phyloP scores from a whole-genome alignment of 2,329 filamentous ascomycete species.

The Camillea tinctor region DNA sequence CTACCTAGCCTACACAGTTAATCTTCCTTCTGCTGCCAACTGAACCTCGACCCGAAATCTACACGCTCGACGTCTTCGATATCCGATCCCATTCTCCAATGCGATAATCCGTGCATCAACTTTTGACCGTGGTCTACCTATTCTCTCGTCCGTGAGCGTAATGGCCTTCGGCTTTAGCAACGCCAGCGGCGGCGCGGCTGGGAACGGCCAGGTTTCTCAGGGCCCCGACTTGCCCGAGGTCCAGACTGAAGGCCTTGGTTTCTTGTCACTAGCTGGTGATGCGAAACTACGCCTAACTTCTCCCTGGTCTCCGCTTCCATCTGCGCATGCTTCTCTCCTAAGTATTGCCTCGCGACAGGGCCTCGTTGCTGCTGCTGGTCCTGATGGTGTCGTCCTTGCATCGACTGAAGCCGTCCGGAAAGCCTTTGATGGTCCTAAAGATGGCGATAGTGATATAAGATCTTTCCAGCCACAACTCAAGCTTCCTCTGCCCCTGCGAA shows the following conservation, averaged over 20 bases:
- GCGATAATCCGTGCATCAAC: constrained; percentile 17
- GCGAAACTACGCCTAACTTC: constrained; percentile 78
- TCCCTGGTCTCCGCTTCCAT: constrained; percentile 74
- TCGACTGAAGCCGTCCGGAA: constrained; percentile 76
- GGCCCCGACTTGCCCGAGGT: constrained; percentile 74
- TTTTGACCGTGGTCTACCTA: constrained; percentile 9
- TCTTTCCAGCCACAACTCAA: constrained; percentile 71
- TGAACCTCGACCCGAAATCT: background rate
- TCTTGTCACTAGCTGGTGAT: constrained; percentile 76
- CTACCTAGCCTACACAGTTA: background rate
- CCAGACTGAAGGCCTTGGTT: constrained; percentile 82
- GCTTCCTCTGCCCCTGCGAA: constrained; percentile 68
- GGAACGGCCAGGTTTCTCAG: constrained; percentile 34
- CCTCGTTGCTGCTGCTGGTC: constrained; percentile 83
- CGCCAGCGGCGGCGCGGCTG: constrained; percentile 26
- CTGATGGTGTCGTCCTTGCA: constrained; percentile 73
- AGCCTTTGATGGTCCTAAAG: constrained; percentile 62
- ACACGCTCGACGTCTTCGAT: background rate
- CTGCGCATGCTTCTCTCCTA: constrained; percentile 77
- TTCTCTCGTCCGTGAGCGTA: constrained; percentile 10
- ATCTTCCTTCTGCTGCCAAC: background rate
- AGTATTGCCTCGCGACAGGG: constrained; percentile 78
- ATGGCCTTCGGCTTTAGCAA: constrained; percentile 31
- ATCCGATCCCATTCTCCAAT: background rate
- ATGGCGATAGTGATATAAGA: constrained; percentile 63